Conservation (phyloP, 768 basidiomycete species). For the Phanerodontia chrysosporium region DNA sequence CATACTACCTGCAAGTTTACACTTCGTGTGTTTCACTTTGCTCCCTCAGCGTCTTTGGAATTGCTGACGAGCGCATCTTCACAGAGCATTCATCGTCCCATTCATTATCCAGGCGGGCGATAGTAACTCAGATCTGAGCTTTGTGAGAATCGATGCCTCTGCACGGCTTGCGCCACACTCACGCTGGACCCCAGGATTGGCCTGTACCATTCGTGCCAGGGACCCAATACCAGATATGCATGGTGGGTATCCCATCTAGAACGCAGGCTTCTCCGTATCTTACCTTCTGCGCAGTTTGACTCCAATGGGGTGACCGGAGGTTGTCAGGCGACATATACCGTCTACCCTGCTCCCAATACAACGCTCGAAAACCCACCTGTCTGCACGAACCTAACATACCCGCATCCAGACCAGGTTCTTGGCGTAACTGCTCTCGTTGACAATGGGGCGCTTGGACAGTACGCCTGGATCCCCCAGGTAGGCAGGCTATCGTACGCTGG, state of each 20-base stretch:
- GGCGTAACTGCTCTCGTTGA: slow-evolving; percentile 40
- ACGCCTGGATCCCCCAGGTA: slow-evolving; percentile 57
- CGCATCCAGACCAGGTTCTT: slow-evolving; percentile 31
- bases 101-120: slow-evolving; percentile 46
- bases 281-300: slow-evolving; percentile 42
- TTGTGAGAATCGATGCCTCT: slow-evolving; percentile 33
- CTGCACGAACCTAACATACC: slow-evolving; percentile 48
- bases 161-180: not conserved
- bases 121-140: slow-evolving; percentile 29
- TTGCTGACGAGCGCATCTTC: not conserved
- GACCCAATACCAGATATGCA: slow-evolving; percentile 66
- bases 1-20: slow-evolving; percentile 58
- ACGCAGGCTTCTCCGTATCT: not conserved
- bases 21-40: slow-evolving; percentile 43
- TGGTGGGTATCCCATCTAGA: slow-evolving; percentile 35
- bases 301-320: slow-evolving; percentile 55
- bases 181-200: slow-evolving; percentile 43
- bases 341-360: slow-evolving; percentile 38
- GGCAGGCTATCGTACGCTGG: slow-evolving; percentile 2
- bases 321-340: slow-evolving; percentile 54
- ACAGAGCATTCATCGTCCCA: slow-evolving; percentile 46
- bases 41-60: not conserved
- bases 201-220: slow-evolving; percentile 55
- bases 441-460: slow-evolving; percentile 51
- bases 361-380: slow-evolving; percentile 32